These are phyloP conservation scores for Kentomonas sorsogonicus DNA, from an alignment of 208 protist species.

Conservation along the genomic window DNA sequence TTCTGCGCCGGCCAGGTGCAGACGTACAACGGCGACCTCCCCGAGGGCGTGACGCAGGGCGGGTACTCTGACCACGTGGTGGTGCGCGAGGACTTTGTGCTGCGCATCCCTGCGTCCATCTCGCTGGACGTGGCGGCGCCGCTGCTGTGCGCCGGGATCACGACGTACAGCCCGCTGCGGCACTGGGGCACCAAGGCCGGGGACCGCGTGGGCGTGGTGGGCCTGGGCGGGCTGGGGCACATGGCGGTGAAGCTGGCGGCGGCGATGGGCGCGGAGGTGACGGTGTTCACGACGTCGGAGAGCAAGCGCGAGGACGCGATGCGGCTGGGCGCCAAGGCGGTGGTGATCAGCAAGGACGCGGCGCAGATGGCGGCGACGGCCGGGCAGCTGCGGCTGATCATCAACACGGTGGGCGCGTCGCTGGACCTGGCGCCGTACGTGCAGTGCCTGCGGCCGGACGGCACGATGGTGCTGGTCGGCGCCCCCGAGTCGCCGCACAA, in stretches of 20 bases:
- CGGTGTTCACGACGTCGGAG: constrained; percentile 7
- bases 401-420: constrained; percentile 34
- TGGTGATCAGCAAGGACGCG: constrained; percentile 27
- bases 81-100: constrained; percentile 8
- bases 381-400: constrained; percentile 25
- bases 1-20: constrained; percentile 42
- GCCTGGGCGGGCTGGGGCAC: constrained; percentile 64
- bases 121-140: not conserved
- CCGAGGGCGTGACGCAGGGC: constrained; percentile 19
- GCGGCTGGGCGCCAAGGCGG: not conserved
- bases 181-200: constrained; percentile 35
- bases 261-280: constrained; percentile 7
- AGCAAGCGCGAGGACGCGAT: constrained; percentile 6
- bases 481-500: constrained; percentile 27
- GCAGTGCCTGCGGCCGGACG: constrained; percentile 17
- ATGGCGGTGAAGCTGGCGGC: constrained; percentile 6
- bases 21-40: constrained; percentile 40
- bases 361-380: constrained; percentile 22
- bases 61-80: constrained; percentile 43
- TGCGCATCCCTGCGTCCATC: not conserved
- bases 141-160: constrained; percentile 26
- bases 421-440: constrained; percentile 37
- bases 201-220: constrained; percentile 46
- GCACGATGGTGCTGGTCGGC: constrained; percentile 35
- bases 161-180: constrained; percentile 56